phyloP scores from a whole-genome alignment of 2,329 filamentous ascomycete genomes.

The Ophiognomonia clavigignenti-juglandacearum region DNA sequence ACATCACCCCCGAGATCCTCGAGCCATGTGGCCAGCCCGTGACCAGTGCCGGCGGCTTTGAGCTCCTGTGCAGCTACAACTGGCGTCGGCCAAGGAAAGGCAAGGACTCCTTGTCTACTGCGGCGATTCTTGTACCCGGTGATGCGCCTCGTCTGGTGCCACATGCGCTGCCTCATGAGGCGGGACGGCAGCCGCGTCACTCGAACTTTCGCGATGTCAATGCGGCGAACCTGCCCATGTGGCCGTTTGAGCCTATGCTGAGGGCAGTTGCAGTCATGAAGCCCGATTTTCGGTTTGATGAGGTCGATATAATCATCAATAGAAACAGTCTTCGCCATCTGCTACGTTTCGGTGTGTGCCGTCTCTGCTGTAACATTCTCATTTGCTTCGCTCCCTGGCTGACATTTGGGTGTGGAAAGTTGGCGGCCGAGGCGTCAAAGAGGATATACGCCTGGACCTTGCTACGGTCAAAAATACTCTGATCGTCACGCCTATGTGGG shows the following conservation, averaged over 20 bases:
- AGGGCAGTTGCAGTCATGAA: conserved; percentile 22
- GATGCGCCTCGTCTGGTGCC: conserved; percentile 5
- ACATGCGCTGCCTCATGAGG: background rate
- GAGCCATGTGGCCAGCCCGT: conserved; percentile 4
- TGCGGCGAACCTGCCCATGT: conserved; percentile 12
- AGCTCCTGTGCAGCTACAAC: conserved; percentile 14
- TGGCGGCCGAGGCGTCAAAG: background rate
- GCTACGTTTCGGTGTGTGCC: conserved; percentile 18
- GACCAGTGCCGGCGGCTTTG: conserved; percentile 6
- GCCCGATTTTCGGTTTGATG: conserved; percentile 20
- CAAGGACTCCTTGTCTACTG: background rate
- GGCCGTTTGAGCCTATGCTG: conserved; percentile 26
- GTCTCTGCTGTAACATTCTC: background rate
- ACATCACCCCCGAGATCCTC: background rate
- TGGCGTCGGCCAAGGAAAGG: conserved; percentile 3
- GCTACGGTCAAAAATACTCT: conserved; percentile 9
- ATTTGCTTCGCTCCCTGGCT: background rate
- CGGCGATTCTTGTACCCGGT: conserved; percentile 12
- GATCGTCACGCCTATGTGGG: conserved; percentile 6
- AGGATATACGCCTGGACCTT: conserved; percentile 8
- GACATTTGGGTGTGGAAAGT: too few species aligned
- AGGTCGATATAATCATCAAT: conserved; percentile 26
- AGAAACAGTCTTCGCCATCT: conserved; percentile 22
- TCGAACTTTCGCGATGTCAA: conserved; percentile 6
- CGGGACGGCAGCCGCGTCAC: background rate